Evolutionary conservation across 164 flowering plant species (phyloP).

Genomic region (Liriodendron chinense): DNA sequence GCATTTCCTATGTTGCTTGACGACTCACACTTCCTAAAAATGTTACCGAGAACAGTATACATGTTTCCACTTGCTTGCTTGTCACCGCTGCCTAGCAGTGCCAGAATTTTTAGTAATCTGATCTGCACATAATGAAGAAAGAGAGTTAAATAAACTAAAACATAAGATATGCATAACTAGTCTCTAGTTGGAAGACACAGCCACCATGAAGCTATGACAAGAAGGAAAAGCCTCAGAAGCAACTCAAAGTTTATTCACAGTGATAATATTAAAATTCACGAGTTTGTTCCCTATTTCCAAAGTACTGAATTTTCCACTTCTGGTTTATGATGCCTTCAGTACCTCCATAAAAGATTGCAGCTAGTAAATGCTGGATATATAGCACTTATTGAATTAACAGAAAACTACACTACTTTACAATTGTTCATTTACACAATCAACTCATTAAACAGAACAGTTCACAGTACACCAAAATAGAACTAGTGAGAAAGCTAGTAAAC

Average conservation of each 20-base stretch:
- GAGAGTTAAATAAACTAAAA: slow-evolving; percentile 4
- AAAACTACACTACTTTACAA: too few relatives aligned
- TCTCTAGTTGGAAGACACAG: neutral
- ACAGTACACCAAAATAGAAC: too few relatives aligned
- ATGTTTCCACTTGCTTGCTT: slow-evolving; percentile 86
- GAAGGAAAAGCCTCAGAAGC: neutral
- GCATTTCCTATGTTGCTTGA: slow-evolving; percentile 95
- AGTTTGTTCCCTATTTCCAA: too few relatives aligned
- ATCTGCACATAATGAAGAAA: slow-evolving; percentile 48
- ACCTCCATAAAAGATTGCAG: too few relatives aligned
- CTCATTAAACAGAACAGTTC: too few relatives aligned
- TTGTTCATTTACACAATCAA: too few relatives aligned
- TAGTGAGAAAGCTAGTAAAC: too few relatives aligned
- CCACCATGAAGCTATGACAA: neutral
- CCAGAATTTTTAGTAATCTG: slow-evolving; percentile 82
- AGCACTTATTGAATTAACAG: too few relatives aligned
- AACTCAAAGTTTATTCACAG: neutral
- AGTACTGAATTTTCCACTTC: too few relatives aligned
- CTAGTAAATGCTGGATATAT: too few relatives aligned
- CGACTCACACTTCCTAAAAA: slow-evolving; percentile 84
- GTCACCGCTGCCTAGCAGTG: slow-evolving; percentile 85
- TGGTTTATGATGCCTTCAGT: too few relatives aligned
- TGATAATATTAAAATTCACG: too few relatives aligned
- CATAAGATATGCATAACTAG: neutral
- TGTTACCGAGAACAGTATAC: slow-evolving; percentile 84